A percentile compares a stretch with the other conserved stretches of the same genome.
Conservation (phyloP, 192 early-diverging fungal species). For the Coemansia sp. region DNA sequence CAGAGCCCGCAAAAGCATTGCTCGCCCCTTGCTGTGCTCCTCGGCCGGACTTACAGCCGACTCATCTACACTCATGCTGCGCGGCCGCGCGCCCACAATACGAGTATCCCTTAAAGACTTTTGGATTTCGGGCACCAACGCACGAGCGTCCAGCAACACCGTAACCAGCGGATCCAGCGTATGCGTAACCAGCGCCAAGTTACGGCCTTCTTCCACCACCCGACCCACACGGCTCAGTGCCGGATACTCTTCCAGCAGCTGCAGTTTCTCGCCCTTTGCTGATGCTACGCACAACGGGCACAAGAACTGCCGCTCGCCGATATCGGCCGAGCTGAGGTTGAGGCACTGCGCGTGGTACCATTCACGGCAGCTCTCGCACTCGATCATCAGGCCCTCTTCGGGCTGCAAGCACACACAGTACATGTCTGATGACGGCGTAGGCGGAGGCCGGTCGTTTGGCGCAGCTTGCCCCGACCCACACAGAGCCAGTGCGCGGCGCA, state of each 20-base stretch:
- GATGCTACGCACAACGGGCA: conserved; percentile 60
- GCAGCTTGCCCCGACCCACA: background rate
- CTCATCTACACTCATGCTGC: background rate
- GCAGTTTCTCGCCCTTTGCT: conserved; percentile 12
- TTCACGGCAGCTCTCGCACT: conserved; percentile 65
- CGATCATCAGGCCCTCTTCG: conserved; percentile 66
- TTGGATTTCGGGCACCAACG: conserved; percentile 10
- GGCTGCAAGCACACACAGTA: conserved; percentile 66
- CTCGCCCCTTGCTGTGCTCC: conserved; percentile 1
- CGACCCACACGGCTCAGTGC: conserved; percentile 40
- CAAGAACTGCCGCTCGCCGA: conserved; percentile 52
- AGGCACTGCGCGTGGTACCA: conserved; percentile 67
- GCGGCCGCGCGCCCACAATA: background rate
- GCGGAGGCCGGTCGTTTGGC: background rate
- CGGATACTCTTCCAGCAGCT: conserved; percentile 21
- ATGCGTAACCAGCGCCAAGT: conserved; percentile 45
- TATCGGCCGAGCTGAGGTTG: conserved; percentile 47
- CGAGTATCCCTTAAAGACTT: conserved; percentile 6
- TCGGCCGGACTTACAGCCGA: background rate
- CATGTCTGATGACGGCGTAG: background rate
- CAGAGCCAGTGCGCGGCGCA: conserved; percentile 18
- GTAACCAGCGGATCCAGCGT: conserved; percentile 55
- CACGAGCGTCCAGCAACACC: conserved; percentile 40
- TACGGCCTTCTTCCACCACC: conserved; percentile 45
- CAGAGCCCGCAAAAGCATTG: conserved; percentile 21